phyloP scores from a whole-genome alignment of 2,329 filamentous ascomycete species.

The Trichoderma breve region DNA sequence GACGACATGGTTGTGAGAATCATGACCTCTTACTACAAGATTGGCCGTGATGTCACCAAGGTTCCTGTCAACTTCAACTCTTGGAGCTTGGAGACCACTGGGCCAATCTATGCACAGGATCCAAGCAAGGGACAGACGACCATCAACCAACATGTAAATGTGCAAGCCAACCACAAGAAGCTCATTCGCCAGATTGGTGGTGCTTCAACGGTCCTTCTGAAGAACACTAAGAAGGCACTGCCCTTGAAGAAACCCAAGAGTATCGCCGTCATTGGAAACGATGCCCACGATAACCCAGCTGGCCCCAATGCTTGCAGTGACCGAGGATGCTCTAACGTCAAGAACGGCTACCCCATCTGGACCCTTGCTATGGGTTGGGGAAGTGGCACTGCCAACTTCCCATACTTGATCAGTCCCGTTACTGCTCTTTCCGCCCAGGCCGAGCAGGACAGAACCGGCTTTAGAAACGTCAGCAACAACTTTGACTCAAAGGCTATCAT shows the following conservation, averaged over 20 bases:
- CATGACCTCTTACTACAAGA: slow-evolving; percentile 39
- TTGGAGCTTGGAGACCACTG: not conserved
- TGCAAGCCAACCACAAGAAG: slow-evolving; percentile 65
- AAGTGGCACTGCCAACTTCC: slow-evolving; percentile 3
- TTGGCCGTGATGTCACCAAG: not conserved
- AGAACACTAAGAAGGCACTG: not conserved
- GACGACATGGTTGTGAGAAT: slow-evolving; percentile 69
- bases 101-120: not conserved
- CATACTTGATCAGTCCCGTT: not conserved
- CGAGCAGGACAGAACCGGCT: not conserved
- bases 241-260: not conserved
- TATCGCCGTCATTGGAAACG: not conserved
- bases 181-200: slow-evolving; percentile 52
- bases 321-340: not conserved
- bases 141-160: slow-evolving; percentile 59
- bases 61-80: not conserved
- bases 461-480: slow-evolving; percentile 39
- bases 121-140: not conserved
- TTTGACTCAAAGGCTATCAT: slow-evolving; percentile 50
- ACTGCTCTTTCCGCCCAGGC: not conserved
- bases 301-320: not conserved
- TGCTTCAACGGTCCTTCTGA: not conserved
- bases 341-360: not conserved
- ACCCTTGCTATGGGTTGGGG: not conserved
- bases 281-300: not conserved